phyloP scores from a whole-genome alignment of 2,329 filamentous ascomycete genomes.

The Furcasterigmium sp. region DNA sequence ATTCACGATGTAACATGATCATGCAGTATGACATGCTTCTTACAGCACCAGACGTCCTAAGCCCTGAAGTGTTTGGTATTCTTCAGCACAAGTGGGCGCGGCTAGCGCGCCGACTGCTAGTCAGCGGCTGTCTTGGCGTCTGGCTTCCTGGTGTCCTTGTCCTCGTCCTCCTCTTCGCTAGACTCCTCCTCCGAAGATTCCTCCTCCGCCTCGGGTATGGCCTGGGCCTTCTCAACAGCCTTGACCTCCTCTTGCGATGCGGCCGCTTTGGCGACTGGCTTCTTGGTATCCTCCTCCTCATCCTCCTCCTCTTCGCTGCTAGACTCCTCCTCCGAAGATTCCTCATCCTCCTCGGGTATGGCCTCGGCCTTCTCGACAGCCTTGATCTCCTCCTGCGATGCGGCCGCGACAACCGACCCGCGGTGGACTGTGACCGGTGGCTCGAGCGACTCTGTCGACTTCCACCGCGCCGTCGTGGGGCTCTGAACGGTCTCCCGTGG shows the following conservation, averaged over 20 bases:
- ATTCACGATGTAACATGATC: not conserved
- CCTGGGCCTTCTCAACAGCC: slow-evolving; percentile 30
- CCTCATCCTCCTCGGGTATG: slow-evolving; percentile 33
- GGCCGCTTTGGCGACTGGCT: not conserved
- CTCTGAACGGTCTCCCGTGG: slow-evolving; percentile 30
- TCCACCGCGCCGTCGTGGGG: slow-evolving; percentile 36
- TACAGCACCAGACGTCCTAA: too few species aligned
- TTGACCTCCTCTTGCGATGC: slow-evolving; percentile 12
- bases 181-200: slow-evolving; percentile 26
- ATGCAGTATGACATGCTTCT: not conserved
- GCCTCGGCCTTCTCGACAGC: slow-evolving; percentile 31
- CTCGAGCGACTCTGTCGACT: slow-evolving; percentile 19
- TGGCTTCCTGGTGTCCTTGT: slow-evolving; percentile 11
- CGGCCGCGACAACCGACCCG: slow-evolving; percentile 25
- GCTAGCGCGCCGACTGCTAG: too few species aligned
- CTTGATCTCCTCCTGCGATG: slow-evolving; percentile 31
- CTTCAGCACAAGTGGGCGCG: too few species aligned
- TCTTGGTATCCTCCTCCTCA: slow-evolving; percentile 14
- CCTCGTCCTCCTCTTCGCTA: slow-evolving; percentile 18
- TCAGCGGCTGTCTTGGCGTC: not conserved
- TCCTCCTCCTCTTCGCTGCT: slow-evolving; percentile 20
- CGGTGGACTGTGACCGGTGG: slow-evolving; percentile 18
- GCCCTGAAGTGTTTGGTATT: too few species aligned
- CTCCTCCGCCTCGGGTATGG: slow-evolving; percentile 33
- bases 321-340: slow-evolving; percentile 25